Evolutionary conservation across 2,329 filamentous ascomycete genomes (phyloP).

Genomic region (Ophiostoma ips): DNA sequence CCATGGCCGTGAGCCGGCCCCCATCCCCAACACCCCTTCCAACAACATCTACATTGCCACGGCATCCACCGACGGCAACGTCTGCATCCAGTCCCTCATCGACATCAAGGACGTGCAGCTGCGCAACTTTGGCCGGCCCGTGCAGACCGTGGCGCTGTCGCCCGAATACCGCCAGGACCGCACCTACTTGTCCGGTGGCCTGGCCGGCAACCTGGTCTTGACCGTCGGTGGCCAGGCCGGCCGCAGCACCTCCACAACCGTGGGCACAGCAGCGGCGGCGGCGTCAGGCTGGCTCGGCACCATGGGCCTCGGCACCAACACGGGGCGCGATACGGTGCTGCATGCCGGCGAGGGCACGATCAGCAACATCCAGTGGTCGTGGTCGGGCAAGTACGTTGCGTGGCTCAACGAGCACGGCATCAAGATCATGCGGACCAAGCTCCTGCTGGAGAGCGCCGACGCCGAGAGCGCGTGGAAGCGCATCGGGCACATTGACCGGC

Average conservation of each 20-base stretch:
- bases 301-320: constrained; percentile 65
- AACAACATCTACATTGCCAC: constrained; percentile 91
- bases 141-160: constrained; percentile 86
- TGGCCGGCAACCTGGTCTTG: constrained; percentile 75
- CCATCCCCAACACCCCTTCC: constrained; percentile 60
- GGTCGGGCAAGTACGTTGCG: constrained; percentile 80
- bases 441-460: constrained; percentile 64
- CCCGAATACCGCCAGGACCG: constrained; percentile 85
- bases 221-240: constrained; percentile 71
- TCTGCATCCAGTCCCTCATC: constrained; percentile 77
- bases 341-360: constrained; percentile 90
- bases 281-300: constrained; percentile 85
- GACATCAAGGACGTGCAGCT: constrained; percentile 83
- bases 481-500: constrained; percentile 81
- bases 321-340: constrained; percentile 71
- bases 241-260: constrained; percentile 76
- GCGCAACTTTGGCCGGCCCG: constrained; percentile 83
- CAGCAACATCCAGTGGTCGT: constrained; percentile 84
- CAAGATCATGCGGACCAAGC: constrained; percentile 88
- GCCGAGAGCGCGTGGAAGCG: constrained; percentile 84
- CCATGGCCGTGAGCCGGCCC: constrained; percentile 34
- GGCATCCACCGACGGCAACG: constrained; percentile 88
- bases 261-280: constrained; percentile 64
- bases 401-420: constrained; percentile 97
- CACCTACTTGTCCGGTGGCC: constrained; percentile 79